Evolutionary conservation across 1,284 basidiomycete genomes (phyloP).

Genomic region (Peniophora sp.): DNA sequence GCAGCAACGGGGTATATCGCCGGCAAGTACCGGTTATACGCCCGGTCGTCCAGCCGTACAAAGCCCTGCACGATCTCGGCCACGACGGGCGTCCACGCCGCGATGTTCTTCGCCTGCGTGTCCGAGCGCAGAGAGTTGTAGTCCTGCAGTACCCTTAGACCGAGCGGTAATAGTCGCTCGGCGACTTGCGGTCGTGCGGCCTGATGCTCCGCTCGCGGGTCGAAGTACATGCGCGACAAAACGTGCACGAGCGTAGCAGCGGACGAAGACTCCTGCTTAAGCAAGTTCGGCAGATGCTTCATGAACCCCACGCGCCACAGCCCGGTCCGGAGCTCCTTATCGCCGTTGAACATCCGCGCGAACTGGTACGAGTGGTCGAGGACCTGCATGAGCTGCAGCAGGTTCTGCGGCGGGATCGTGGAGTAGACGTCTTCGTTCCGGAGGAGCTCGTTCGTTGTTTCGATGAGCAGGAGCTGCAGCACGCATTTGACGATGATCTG

Average conservation of each 20-base stretch:
- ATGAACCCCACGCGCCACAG: slow-evolving; percentile 99
- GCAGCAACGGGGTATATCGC: slow-evolving; percentile 83
- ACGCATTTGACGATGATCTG: slow-evolving; percentile 99
- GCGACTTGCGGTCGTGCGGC: slow-evolving; percentile 78
- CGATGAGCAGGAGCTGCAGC: slow-evolving; percentile 92
- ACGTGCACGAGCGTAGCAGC: slow-evolving; percentile 94
- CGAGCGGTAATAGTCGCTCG: slow-evolving; percentile 87
- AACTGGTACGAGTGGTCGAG: slow-evolving; percentile 97
- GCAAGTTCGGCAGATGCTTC: slow-evolving; percentile 96
- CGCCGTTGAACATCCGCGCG: slow-evolving; percentile 95
- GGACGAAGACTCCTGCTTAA: slow-evolving; percentile 97
- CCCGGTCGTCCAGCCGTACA: slow-evolving; percentile 81
- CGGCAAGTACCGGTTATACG: slow-evolving; percentile 81
- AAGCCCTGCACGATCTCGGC: slow-evolving; percentile 91
- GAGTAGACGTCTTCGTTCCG: slow-evolving; percentile 89
- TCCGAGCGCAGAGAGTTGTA: slow-evolving; percentile 88
- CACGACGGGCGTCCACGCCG: slow-evolving; percentile 97
- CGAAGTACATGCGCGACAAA: slow-evolving; percentile 89
- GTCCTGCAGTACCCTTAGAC: slow-evolving; percentile 85
- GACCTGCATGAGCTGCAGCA: slow-evolving; percentile 89
- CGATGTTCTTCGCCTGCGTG: slow-evolving; percentile 91
- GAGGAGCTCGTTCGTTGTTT: slow-evolving; percentile 94
- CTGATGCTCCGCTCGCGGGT: slow-evolving; percentile 80
- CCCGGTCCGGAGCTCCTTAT: slow-evolving; percentile 93
- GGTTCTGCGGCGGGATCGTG: slow-evolving; percentile 90